Conservation (phyloP, 768 basidiomycete genomes). For the Boletus sp. region DNA sequence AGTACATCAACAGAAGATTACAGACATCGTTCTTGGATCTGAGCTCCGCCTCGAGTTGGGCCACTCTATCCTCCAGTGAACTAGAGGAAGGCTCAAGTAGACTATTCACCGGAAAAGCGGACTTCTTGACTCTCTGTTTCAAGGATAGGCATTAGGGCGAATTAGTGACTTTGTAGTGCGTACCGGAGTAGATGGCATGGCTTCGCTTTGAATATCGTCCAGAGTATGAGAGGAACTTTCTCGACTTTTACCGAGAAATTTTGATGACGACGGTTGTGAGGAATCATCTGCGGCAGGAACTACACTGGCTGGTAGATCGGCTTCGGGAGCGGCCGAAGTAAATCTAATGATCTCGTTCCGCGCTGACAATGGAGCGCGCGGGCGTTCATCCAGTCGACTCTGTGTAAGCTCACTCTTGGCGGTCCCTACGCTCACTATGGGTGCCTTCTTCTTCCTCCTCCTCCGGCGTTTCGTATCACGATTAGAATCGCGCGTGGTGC, state of each 20-base stretch:
- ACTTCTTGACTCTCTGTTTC: conserved; percentile 9
- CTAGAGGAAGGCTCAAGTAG: neutral
- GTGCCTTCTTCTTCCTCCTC: conserved; percentile 30
- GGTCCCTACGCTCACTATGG: conserved; percentile 16
- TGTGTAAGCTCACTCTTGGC: conserved; percentile 12
- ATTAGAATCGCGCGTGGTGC: conserved; percentile 15
- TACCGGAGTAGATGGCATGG: conserved; percentile 16
- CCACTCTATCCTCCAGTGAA: conserved; percentile 28
- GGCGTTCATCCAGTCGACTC: conserved; percentile 7
- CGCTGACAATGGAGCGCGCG: conserved; percentile 17
- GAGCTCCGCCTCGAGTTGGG: conserved; percentile 45
- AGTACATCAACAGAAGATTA: neutral
- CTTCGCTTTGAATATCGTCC: neutral
- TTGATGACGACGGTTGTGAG: conserved; percentile 1
- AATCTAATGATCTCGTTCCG: conserved; percentile 31
- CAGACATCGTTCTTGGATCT: conserved; percentile 40
- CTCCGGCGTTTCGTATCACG: conserved; percentile 28
- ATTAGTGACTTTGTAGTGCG: neutral
- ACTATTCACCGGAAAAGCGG: neutral
- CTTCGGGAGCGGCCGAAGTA: conserved; percentile 17
- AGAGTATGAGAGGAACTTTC: neutral
- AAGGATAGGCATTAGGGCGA: conserved; percentile 5
- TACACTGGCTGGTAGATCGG: conserved; percentile 1
- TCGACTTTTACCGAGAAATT: neutral
- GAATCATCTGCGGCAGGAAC: neutral